Conservation (phyloP, 139 green algal genomes). For the Closterium sp. region DNA sequence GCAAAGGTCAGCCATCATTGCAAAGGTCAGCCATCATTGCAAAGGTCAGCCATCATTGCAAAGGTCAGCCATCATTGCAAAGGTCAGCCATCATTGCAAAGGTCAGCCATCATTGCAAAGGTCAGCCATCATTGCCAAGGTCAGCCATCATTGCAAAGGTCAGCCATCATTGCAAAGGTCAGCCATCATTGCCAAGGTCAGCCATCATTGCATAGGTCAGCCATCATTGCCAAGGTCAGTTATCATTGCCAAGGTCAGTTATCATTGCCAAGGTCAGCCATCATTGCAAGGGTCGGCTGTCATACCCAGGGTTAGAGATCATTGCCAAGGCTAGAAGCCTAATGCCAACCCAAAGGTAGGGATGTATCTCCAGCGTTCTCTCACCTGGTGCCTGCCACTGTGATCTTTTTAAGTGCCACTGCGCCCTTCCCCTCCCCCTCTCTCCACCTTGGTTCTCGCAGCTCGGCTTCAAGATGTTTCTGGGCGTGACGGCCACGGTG, state of each 20-base stretch:
- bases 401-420: not conserved
- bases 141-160: too few species aligned
- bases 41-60: too few species aligned
- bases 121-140: too few species aligned
- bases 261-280: not conserved
- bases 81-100: too few species aligned
- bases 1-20: constrained; percentile 55
- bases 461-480: constrained; percentile 83
- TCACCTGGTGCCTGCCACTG: not conserved
- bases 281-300: too few species aligned
- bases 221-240: too few species aligned
- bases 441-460: constrained; percentile 10
- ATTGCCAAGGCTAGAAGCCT: too few species aligned
- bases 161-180: not conserved
- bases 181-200: too few species aligned
- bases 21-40: constrained; percentile 57
- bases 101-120: constrained; percentile 60
- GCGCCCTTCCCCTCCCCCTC: not conserved
- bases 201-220: constrained; percentile 66
- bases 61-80: not conserved
- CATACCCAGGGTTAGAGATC: too few species aligned
- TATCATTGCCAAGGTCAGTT: too few species aligned
- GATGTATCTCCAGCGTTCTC: not conserved
- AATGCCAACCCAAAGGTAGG: too few species aligned
- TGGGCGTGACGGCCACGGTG: constrained; percentile 74